Evolutionary conservation across 192 early-diverging fungal genomes (phyloP).

Genomic region (Ambispora gerdemannii): DNA sequence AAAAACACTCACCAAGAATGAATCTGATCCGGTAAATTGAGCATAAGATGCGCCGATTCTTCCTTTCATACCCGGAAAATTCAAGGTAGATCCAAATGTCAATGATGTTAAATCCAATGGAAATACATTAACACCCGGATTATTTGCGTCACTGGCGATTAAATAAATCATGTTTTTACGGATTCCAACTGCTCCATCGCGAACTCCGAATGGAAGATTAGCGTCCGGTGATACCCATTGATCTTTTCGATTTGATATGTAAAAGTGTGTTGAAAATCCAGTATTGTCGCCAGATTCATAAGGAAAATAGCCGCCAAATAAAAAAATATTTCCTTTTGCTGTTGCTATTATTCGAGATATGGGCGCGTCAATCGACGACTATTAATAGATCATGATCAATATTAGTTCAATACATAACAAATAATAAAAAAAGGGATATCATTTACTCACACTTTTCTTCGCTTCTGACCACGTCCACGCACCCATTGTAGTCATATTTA

Average conservation of each 20-base stretch:
- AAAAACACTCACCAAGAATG: background rate
- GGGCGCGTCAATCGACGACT: background rate
- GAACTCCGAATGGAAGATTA: background rate
- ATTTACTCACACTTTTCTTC: background rate
- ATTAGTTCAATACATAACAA: too few relatives aligned
- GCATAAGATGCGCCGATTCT: background rate
- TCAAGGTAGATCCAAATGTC: background rate
- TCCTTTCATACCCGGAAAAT: background rate
- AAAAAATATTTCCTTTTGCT: background rate
- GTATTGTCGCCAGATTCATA: background rate
- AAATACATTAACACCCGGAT: background rate
- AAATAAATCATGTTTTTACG: background rate
- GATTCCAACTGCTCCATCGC: background rate
- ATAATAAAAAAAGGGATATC: background rate
- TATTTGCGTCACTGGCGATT: background rate
- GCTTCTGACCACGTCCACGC: background rate
- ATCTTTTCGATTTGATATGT: background rate
- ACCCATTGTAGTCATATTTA: background rate
- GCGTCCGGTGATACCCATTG: background rate
- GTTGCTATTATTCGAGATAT: background rate
- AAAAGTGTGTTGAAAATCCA: background rate
- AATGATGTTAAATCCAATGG: background rate
- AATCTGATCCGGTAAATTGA: background rate
- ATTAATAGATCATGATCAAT: too few relatives aligned
- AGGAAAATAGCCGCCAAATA: background rate